Base-by-base conservation (phyloP, 164 flowering plant genomes). In the Liriodendron chinense region DNA sequence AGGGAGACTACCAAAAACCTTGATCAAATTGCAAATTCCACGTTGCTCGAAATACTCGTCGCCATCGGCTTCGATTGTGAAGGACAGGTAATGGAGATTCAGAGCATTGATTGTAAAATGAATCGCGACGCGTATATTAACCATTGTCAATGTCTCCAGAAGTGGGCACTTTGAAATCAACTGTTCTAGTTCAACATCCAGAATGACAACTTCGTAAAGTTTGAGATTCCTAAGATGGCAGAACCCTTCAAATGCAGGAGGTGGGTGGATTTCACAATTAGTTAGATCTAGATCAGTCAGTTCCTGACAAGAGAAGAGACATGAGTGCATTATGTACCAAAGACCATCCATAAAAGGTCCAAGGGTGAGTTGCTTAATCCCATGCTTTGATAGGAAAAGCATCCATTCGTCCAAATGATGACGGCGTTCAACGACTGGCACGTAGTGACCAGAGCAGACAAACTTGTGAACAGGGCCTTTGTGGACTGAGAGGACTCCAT, bases 61-160 rank as follows among this genome's bases (percentile, higher is more conserved):
- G 1, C 78, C 86, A 66, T 81, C 80, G 69, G 85, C 86, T 70
- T 74, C 76, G 68, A 91, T 89, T 66, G 84, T 86, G 64, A 87
- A 61, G 68, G 82, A 85, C 73, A 88, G 81, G 72, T 82, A 83
- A 18, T 81, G 84, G 64, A 89, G 90, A 80, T 83, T 81, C 34
- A 89, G 91, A 28, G 89, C 86, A 76, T 80, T 79, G 26, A 89
- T 79, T 7, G 82, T 82, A 43, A 88, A 85, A 71, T 65, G 76
- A 3, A 6, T 3, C 1, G 69, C 80, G 65, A 88, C 89, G 72
- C 81, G 85, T 79, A 85, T 83, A 74, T 83, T 80, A 87, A 81
- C 85, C 75, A 89, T 73, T 26, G 88, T 85, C 71, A 89, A 71
- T 18, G 82, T 77, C 85, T 88, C 90, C 0, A 70, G 72, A 49